Evolutionary conservation across 805 yeast species (phyloP), one percentile per base, ranked within the genome.

Genomic region (Candida dendrica): DNA sequence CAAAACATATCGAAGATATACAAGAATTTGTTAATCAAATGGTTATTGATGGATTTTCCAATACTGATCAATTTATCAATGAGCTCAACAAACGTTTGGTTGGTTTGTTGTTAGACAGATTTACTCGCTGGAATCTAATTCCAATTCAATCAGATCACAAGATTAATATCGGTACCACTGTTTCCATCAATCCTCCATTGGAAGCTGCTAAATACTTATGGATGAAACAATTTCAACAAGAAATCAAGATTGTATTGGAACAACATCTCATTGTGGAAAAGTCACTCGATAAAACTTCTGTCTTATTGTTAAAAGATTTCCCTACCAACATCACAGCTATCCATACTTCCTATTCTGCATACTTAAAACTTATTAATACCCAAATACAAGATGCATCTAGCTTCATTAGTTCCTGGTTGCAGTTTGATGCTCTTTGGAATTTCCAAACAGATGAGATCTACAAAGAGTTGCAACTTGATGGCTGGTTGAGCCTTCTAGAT

Each of bases 391-490:
- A 54, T 3, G 70, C 75, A 0, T 36, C 49, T 0, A 39, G 15
- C 0, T 80, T 79, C 48, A 57, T 73, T 15, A 41, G 51, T 1
- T 62, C 64, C 15, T 85, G 95, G 95, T 50, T 53, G 2, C 61
- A 59, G 17, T 64, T 81, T 22, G 84, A 80, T 52, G 58, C 70
- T 1, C 56, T 84, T 4, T 81, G 89, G 86, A 79, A 74, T 45
- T 50, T 81, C 9, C 65, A 69, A 13, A 49, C 71, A 0, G 69
- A 66, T 2, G 65, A 64, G 0, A 69, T 77, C 3, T 59, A 59
- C 19, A 45, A 47, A 2, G 40, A 48, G 9, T 52, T 77, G 3
- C 66, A 63, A 1, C 37, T 78, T 11, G 43, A 44, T 0, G 41
- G 47, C 4, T 84, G 93, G 91, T 51, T 75, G 22, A 56, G 59